Percentiles rank a stretch among this genome's conserved stretches.
These are phyloP conservation scores for Pseudogymnoascus sp. DNA, from an alignment of 2,329 filamentous ascomycete species.

Conservation along the genomic window DNA sequence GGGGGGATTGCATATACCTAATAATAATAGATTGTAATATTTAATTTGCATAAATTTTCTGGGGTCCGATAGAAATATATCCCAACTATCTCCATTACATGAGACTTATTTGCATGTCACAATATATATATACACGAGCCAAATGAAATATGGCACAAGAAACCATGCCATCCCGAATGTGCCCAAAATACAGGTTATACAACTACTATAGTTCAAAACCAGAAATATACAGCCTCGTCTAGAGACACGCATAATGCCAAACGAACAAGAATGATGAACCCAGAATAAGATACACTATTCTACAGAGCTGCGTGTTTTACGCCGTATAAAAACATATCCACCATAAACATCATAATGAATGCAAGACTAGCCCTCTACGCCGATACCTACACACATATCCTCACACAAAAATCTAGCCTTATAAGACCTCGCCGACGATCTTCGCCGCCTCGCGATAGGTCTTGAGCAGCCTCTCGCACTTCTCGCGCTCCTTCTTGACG, in stretches of 20 bases:
- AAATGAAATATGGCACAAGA: background rate
- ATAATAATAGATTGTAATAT: background rate
- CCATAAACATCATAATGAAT: background rate
- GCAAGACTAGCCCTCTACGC: slow-evolving; percentile 3
- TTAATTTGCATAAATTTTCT: background rate
- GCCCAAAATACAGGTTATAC: background rate
- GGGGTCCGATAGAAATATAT: background rate
- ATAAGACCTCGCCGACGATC: slow-evolving; percentile 94
- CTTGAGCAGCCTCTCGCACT: slow-evolving; percentile 90
- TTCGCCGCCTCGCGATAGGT: slow-evolving; percentile 97
- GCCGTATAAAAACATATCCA: slow-evolving; percentile 7
- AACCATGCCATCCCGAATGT: background rate
- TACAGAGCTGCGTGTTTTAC: slow-evolving; percentile 5
- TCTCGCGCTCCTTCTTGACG: slow-evolving; percentile 95
- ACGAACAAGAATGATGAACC: background rate
- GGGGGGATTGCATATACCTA: background rate
- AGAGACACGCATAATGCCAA: background rate
- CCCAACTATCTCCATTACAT: background rate
- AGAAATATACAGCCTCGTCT: background rate
- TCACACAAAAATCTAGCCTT: slow-evolving; percentile 26
- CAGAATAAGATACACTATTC: slow-evolving; percentile 4
- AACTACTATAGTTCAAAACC: background rate
- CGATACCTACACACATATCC: slow-evolving; percentile 6
- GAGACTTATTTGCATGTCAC: background rate
- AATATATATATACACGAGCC: background rate